Evolutionary conservation across 345 rosid species (phyloP), one percentile per base, ranked within the genome.

Genomic region (Eucalyptus cloeziana): DNA sequence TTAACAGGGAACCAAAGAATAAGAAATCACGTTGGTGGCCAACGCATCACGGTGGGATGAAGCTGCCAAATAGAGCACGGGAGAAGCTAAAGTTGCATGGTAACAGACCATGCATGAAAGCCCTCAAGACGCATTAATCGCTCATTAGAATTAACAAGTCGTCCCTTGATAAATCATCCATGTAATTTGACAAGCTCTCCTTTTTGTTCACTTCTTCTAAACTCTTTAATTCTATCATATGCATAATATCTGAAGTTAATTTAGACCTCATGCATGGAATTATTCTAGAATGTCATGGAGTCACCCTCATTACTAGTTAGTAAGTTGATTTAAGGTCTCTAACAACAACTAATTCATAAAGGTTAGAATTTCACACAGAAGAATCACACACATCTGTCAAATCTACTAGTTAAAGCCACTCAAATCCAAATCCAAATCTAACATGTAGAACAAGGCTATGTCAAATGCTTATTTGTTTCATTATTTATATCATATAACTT

Each of bases 21-120:
- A 92, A 90, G 89, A 89, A 91, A 87, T 58, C 86, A 50, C 93
- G 86, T 25, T 94, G 94, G 94, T 93, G 95, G 93, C 83, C 92
- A 49, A 90, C 90, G 87, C 92, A 88, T 86, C 92, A 80, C 30
- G 12, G 13, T 27, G 6, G 64, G 27, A 88, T 92, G 7, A 94
- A 91, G 90, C 45, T 93, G 87, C 90, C 90, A 6, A 94, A 88
- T 3, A 86, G 58, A 93, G 90, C 93, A 83, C 92, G 91, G 45
- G 89, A 87, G 52, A 93, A 91, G 87, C 85, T 93, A 21, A 94
- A 90, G 50, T 54, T 89, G 44, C 86, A 24, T 17, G 50, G 88
- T 67, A 91, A 90, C 40, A 91, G 92, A 19, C 60, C 52, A 37
- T 56, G n/a, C 54, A 81, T 87, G 25, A 87, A 47, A 43, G 89